Conservation (phyloP, 768 basidiomycete species). For the Leucocoprinus leucothites region DNA sequence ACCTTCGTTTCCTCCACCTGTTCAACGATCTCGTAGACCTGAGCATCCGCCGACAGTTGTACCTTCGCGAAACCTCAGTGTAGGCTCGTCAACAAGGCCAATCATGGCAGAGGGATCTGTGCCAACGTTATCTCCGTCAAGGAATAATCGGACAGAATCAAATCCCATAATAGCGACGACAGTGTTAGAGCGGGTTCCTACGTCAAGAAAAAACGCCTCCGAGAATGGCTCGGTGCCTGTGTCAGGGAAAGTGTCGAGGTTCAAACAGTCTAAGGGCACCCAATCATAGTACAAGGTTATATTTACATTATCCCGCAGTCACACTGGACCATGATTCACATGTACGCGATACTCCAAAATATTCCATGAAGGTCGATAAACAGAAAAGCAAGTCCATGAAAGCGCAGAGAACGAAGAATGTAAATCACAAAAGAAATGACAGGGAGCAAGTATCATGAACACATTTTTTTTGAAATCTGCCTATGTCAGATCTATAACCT, state of each 20-base stretch:
- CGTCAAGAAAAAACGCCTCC: not conserved
- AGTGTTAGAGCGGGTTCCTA: constrained; percentile 11
- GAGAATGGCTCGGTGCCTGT: not conserved
- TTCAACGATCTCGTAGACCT: constrained; percentile 13
- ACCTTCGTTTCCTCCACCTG: constrained; percentile 33
- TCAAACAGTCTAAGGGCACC: constrained; percentile 23
- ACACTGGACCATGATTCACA: not conserved
- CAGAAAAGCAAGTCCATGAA: too few species aligned
- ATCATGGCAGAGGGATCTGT: not conserved
- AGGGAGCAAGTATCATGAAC: not conserved
- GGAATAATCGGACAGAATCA: not conserved
- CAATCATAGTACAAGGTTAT: not conserved
- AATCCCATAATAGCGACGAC: constrained; percentile 3
- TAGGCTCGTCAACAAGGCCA: not conserved
- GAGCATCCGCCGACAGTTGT: constrained; percentile 20
- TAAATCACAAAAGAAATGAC: not conserved
- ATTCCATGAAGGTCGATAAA: too few species aligned
- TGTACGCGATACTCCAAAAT: not conserved
- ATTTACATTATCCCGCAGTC: not conserved
- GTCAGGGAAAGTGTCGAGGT: constrained; percentile 26
- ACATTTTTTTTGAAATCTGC: too few species aligned
- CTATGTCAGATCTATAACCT: constrained; percentile 9
- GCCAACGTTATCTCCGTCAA: not conserved
- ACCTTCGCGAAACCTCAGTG: constrained; percentile 1
- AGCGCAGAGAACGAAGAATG: not conserved